Evolutionary conservation across 805 yeast species (phyloP), one percentile per base, ranked within the genome.

Genomic region (Ogataea sp.): DNA sequence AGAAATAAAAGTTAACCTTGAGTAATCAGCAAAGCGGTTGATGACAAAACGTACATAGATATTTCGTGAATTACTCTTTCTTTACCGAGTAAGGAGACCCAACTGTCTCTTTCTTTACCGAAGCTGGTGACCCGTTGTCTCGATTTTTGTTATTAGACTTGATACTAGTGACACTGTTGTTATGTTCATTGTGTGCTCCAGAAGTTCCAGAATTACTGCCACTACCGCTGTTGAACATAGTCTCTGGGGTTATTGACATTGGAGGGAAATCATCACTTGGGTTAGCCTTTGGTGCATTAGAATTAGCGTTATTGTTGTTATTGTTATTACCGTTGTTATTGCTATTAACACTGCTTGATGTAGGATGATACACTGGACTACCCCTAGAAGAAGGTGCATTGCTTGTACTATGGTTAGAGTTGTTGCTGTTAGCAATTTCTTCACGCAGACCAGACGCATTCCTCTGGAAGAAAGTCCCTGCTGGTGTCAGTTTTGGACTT

Each of bases 221-320:
- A 13, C n/a, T 9, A 6, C 15, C 15, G 20, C 20, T 34, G 3
- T 24, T 16, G 13, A 30, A 23, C 13, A 24, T 29, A 11, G 25
- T 14, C 17, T 34, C 36, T 5, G 36, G 36, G 4, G 36, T 34
- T 16, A 25, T 34, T 9, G 36, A 34, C 36, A 34, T 34, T 25
- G 36, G 36, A 24, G 29, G 36, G 30, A 34, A 34, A 8, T 34
- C 36, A 2, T 34, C 36, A 17, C 6, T 15, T 11, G n/a, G n/a
- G n/a, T n/a, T n/a, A n/a, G n/a, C n/a, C n/a, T n/a, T n/a, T n/a
- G n/a, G n/a, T n/a, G n/a, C n/a, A n/a, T n/a, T n/a, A n/a, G 35
- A 34, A 31, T 21, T 31, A 28, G 29, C 39, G 26, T 18, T 39
- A 30, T 24, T 39, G 16, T 20, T n/a, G n/a, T 32, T n/a, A n/a